Conservation (phyloP, 2,329 filamentous ascomycete species). For the Chaetomium sp. region DNA sequence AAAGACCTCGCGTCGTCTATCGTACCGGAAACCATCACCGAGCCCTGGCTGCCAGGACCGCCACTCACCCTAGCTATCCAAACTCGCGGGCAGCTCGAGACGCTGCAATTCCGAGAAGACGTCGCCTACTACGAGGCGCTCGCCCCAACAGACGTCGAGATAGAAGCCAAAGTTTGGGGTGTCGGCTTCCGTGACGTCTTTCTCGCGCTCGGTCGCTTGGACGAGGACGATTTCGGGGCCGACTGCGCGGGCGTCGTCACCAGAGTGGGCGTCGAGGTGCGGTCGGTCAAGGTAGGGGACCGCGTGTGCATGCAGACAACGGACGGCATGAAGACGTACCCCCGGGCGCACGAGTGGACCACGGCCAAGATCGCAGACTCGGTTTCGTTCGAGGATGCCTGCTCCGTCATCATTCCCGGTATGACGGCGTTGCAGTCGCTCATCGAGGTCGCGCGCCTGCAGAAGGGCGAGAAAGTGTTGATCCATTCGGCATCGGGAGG, state of each 20-base stretch:
- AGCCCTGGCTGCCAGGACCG: neutral
- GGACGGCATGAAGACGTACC: conserved; percentile 33
- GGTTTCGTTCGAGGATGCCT: conserved; percentile 40
- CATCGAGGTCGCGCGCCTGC: conserved; percentile 38
- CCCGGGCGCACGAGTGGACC: conserved; percentile 26
- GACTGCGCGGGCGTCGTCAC: conserved; percentile 41
- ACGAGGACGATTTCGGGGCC: too few species aligned
- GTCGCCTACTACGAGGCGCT: conserved; percentile 18
- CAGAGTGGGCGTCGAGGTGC: conserved; percentile 38
- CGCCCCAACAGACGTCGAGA: conserved; percentile 39
- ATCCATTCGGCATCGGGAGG: conserved; percentile 42
- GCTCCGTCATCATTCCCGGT: conserved; percentile 40
- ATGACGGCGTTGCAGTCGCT: conserved; percentile 42
- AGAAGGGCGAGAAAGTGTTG: conserved; percentile 38
- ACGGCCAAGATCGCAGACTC: conserved; percentile 37
- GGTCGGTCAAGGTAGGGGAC: conserved; percentile 37
- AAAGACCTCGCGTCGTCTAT: neutral
- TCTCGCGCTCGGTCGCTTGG: too few species aligned
- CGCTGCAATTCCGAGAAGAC: conserved; percentile 28
- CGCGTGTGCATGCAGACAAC: conserved; percentile 33
- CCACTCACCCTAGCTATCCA: neutral
- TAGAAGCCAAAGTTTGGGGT: conserved; percentile 41
- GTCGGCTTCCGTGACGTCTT: conserved; percentile 41
- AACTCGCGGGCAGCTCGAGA: conserved; percentile 20
- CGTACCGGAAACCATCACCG: conserved; percentile 1